Conservation (phyloP, 2,329 filamentous ascomycete species). For the Fusarium chaquense region DNA sequence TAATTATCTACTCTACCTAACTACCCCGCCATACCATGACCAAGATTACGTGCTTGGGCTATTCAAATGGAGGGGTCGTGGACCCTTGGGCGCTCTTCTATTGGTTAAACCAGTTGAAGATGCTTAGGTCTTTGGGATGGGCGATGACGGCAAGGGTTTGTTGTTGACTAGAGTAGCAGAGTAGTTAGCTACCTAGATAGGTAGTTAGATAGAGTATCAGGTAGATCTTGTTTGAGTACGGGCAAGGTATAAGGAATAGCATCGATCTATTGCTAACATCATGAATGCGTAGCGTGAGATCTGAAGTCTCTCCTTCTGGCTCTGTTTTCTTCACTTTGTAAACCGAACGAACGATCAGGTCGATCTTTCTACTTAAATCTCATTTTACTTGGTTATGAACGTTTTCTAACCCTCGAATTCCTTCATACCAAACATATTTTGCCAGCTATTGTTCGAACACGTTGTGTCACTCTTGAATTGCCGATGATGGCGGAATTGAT, state of each 20-base stretch:
- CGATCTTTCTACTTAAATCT: not conserved
- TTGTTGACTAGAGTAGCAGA: not conserved
- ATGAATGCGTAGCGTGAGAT: not conserved
- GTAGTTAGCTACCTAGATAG: not conserved
- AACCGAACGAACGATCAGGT: not conserved
- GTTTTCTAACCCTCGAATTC: not conserved
- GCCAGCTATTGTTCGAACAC: too few relatives aligned
- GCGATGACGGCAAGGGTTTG: not conserved
- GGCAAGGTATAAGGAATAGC: too few relatives aligned
- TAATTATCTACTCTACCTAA: not conserved
- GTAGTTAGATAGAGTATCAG: not conserved
- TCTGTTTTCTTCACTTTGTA: not conserved
- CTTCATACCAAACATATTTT: too few relatives aligned
- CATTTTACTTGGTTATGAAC: not conserved
- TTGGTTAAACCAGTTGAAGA: conserved; percentile 32
- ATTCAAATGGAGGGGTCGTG: conserved; percentile 46
- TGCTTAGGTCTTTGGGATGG: not conserved
- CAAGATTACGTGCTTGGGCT: conserved; percentile 39
- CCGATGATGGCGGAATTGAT: not conserved
- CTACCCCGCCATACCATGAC: conserved; percentile 48
- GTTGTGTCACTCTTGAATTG: not conserved
- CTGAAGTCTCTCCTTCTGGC: not conserved
- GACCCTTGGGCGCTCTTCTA: conserved; percentile 28
- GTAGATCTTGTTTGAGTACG: not conserved
- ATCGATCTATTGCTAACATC: too few relatives aligned